Base-by-base conservation (phyloP, 169 alveolate genomes). In the Besnoitia besnoiti region DNA sequence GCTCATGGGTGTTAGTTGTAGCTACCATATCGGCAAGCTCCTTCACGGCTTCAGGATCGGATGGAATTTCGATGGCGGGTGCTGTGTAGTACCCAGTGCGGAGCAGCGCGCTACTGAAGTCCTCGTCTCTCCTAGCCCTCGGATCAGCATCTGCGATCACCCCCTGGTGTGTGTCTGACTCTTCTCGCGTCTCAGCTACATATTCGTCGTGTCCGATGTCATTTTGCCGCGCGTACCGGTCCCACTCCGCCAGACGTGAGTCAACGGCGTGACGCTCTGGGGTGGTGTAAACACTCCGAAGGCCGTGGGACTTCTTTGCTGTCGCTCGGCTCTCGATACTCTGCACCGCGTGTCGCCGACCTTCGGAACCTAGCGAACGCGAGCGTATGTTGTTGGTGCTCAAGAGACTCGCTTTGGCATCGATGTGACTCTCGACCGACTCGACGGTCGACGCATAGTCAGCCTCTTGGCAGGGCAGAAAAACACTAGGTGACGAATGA, bases 41-140 rank as follows among this genome's bases (percentile, higher is more conserved):
- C 24, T 73, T 73, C 47, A 73, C 82, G 4, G 82, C 82, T 37
- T 73, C 82, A 16, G 82, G 44, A 73, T 73, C 82, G 1, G 82
- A 73, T 3, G n/a, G 44, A 10, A n/a, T 10, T 19, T 55, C 67
- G 24, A 16, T 55, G 24, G 55, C 55, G 5, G 12, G 67, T 0
- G 12, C n/a, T 55, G 67, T 21, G 24, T 55, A 55, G 33, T 55
- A 21, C 4, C 30, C 67, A 16, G 30, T 1, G 67, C 30, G 67
- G 12, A 8, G 67, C 5, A 8, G 67, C 67, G 12, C 67, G 67
- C 67, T 55, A n/a, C 12, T n/a, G 5, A 55, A n/a, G 12, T 55
- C 67, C 33, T 55, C 67, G 67, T 55, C 67, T 19, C n/a, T 21
- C 24, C 33, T n/a, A 19, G 5, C 30, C 4, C 12, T 5, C 4